Percentiles rank a stretch among this genome's conserved stretches.
Conservation (phyloP, 768 basidiomycete genomes). For the Mycena belliarum region DNA sequence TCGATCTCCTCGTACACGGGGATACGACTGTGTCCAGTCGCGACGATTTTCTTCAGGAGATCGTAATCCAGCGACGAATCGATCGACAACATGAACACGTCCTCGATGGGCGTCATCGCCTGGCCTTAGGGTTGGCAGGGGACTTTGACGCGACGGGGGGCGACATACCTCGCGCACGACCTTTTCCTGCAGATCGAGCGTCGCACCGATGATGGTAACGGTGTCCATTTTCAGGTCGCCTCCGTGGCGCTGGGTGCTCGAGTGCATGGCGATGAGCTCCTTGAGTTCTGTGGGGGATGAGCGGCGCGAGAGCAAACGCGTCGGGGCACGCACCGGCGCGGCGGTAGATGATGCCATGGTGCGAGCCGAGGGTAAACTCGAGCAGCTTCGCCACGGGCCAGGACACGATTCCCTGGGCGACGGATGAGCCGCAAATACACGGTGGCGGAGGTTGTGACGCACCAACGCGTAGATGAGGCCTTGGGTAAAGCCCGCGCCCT, state of each 20-base stretch:
- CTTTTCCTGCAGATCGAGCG: constrained; percentile 87
- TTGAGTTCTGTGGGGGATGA: constrained; percentile 62
- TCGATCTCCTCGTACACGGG: constrained; percentile 83
- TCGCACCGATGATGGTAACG: constrained; percentile 87
- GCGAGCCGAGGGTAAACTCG: constrained; percentile 73
- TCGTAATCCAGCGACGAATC: constrained; percentile 81
- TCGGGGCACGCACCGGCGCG: constrained; percentile 50
- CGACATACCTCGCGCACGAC: constrained; percentile 61
- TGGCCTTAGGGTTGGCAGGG: constrained; percentile 21
- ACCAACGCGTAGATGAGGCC: constrained; percentile 72
- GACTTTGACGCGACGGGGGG: too few relatives aligned
- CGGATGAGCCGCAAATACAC: neutral
- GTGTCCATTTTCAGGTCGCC: constrained; percentile 88
- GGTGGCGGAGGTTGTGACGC: constrained; percentile 19
- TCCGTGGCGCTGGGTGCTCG: constrained; percentile 63
- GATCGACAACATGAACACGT: constrained; percentile 88
- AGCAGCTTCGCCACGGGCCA: constrained; percentile 88
- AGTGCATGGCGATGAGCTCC: constrained; percentile 89
- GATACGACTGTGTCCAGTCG: constrained; percentile 81
- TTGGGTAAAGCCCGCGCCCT: constrained; percentile 72
- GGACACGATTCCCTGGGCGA: constrained; percentile 62
- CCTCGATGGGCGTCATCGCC: constrained; percentile 81
- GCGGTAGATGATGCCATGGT: constrained; percentile 91
- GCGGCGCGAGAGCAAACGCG: neutral
- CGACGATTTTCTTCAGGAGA: constrained; percentile 70